Base-by-base conservation (phyloP, 306 rosid species). In the Acacia melanoxylon region DNA sequence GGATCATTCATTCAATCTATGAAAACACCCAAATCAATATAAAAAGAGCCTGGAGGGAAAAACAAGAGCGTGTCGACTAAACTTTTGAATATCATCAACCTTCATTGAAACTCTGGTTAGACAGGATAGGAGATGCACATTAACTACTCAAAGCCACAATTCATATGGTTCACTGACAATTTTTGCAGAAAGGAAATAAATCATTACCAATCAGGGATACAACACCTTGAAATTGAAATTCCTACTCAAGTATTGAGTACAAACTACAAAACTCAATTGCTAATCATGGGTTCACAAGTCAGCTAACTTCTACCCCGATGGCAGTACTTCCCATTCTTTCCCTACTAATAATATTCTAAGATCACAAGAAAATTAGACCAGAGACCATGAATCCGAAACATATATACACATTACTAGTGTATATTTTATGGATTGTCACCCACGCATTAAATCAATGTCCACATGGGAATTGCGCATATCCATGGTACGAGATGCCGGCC, bases 391-490 rank as follows among this genome's bases (percentile, higher is more conserved):
- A 76, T 75, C 85, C 42, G 72, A 85, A 59, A 81, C 80, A 74
- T 85, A 37, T 37, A 86, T 80, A 80, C 81, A 83, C 83, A 83
- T 44, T 31, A 78, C 84, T 74, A 78, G 63, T 68, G 31, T 27
- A 69, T 63, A 78, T 78, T 35, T 44, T 48, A 63, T 51, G 6
- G 31, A 27, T 67, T n/a, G 75, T 89, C 86, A 92, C 51, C 97
- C 97, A 24, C 98, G 97, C 98, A 92, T 92, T 86, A 94, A 85
- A 81, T 94, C 97, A 22, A 94, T 94, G 94, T 92, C 98, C 3
- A 85, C 88, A 67, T 92, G 97, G 72, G 91, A 83, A 42, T 87
- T 92, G 27, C 89, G 92, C 89, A 92, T 94, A 40, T 94, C 94
- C 89, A 89, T 41, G 0, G 88, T 79, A 69, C 88, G 91, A 0